These are phyloP conservation scores for Penicillium argentinense DNA, from an alignment of 495 filamentous ascomycete genomes.

Conservation along the genomic window DNA sequence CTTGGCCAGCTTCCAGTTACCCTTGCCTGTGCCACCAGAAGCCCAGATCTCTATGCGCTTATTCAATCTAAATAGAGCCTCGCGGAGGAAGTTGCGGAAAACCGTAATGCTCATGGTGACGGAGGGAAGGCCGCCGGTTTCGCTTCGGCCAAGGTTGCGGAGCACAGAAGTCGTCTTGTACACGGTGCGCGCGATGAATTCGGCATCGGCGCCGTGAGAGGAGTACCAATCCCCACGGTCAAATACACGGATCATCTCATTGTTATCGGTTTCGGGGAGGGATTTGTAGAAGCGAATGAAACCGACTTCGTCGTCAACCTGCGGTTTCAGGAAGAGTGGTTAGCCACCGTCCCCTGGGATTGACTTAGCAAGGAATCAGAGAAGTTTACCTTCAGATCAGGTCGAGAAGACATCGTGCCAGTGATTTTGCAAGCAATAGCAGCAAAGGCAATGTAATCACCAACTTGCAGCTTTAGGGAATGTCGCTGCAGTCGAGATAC, in stretches of 20 bases:
- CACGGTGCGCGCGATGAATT: conserved; percentile 89
- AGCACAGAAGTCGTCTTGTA: conserved; percentile 98
- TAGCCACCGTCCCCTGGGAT: background rate
- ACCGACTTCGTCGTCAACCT: conserved; percentile 94
- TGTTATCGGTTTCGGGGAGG: conserved; percentile 66
- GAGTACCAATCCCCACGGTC: conserved; percentile 95
- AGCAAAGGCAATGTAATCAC: conserved; percentile 1
- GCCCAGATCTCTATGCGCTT: conserved; percentile 91
- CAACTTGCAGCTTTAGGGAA: background rate
- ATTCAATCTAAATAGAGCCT: conserved; percentile 86
- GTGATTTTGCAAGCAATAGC: conserved; percentile 10
- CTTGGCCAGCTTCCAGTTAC: conserved; percentile 88
- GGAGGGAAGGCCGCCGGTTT: conserved; percentile 80
- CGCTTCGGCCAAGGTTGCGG: conserved; percentile 79
- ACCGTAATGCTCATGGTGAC: conserved; percentile 93
- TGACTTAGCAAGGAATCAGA: background rate
- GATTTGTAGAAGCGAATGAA: conserved; percentile 94
- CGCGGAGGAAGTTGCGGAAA: conserved; percentile 92
- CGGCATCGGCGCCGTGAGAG: conserved; percentile 87
- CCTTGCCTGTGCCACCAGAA: conserved; percentile 60
- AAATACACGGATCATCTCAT: conserved; percentile 74
- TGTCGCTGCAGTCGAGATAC: conserved; percentile 18
- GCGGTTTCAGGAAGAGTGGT: background rate
- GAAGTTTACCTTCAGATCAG: conserved; percentile 74
- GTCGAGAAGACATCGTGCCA: conserved; percentile 78